These are phyloP conservation scores for Solanum okadae DNA, from an alignment of 257 asterid species.

Conservation along the genomic window DNA sequence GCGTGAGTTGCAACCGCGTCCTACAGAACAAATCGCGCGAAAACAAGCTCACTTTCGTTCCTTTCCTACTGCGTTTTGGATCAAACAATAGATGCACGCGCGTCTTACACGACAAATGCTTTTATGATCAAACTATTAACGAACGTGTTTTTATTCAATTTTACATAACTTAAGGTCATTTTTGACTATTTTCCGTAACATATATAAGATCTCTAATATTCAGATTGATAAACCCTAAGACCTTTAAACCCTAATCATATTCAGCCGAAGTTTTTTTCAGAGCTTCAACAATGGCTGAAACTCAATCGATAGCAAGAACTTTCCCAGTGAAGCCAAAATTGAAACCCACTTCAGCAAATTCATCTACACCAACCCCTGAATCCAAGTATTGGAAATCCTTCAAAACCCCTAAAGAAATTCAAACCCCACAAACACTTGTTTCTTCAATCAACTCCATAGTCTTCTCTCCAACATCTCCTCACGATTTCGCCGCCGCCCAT, in stretches of 20 bases:
- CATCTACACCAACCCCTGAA: slow-evolving; percentile 53
- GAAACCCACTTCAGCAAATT: slow-evolving; percentile 39
- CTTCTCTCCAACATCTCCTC: slow-evolving; percentile 59
- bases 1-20: too few species aligned
- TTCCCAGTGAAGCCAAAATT: slow-evolving; percentile 64
- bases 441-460: slow-evolving; percentile 49
- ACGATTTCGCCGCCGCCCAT: slow-evolving; percentile 83
- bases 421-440: slow-evolving; percentile 25
- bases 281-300: slow-evolving; percentile 38
- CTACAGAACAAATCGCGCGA: background rate
- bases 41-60: background rate
- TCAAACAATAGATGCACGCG: background rate
- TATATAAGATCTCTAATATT: background rate
- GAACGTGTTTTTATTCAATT: background rate
- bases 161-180: background rate
- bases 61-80: background rate
- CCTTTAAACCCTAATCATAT: background rate
- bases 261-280: background rate
- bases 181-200: background rate
- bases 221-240: background rate
- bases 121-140: background rate
- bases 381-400: slow-evolving; percentile 83
- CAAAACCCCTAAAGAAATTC: slow-evolving; percentile 57
- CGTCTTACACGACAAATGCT: background rate
- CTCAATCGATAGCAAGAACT: background rate